Conservation (phyloP, 257 asterid species). For the Gardenia jasminoides region DNA sequence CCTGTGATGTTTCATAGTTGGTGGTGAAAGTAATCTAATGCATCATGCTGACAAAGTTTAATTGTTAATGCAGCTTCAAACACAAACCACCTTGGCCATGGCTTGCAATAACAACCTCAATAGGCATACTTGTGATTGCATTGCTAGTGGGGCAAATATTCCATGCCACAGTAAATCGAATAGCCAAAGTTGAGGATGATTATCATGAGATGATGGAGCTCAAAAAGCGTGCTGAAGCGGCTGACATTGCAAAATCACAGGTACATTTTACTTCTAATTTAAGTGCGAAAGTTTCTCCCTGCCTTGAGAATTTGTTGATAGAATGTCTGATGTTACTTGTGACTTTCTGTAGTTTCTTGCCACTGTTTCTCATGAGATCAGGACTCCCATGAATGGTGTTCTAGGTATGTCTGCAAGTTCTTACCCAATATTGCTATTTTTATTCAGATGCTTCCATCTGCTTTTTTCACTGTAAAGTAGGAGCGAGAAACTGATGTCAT, state of each 20-base stretch:
- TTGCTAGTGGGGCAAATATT: constrained; percentile 65
- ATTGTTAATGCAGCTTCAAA: constrained; percentile 60
- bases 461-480: not conserved
- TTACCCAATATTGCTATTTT: not conserved
- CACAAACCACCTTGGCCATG: constrained; percentile 93
- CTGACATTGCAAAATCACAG: constrained; percentile 93
- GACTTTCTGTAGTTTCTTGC: constrained; percentile 85
- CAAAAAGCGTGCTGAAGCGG: constrained; percentile 83
- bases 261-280: constrained; percentile 30
- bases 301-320: not conserved
- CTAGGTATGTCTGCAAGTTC: constrained; percentile 59
- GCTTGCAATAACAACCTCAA: constrained; percentile 53
- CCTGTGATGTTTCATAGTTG: not conserved
- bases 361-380: constrained; percentile 97
- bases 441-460: constrained; percentile 8
- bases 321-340: constrained; percentile 17
- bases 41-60: not conserved
- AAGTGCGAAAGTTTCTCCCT: not conserved
- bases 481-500: constrained; percentile 3
- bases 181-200: constrained; percentile 88
- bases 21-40: not conserved
- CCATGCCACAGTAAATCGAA: constrained; percentile 75
- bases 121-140: constrained; percentile 55
- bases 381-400: constrained; percentile 99
- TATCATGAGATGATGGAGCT: constrained; percentile 71